These are phyloP conservation scores for Botrytis squamosa DNA, from an alignment of 2,329 filamentous ascomycete genomes.

Conservation along the genomic window DNA sequence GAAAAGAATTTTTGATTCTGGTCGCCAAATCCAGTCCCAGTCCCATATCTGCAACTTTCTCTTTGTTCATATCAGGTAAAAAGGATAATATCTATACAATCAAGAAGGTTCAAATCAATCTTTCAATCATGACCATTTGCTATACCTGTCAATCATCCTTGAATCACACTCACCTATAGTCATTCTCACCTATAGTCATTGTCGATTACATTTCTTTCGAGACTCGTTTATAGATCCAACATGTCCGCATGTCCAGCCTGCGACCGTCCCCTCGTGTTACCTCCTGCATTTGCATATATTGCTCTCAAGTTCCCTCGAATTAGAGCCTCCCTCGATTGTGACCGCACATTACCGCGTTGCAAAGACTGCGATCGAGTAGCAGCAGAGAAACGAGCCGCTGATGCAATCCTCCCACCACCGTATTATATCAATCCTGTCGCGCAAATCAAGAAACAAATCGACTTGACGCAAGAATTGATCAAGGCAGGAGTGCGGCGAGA, in stretches of 20 bases:
- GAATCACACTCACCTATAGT: slow-evolving; percentile 3
- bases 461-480: slow-evolving; percentile 24
- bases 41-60: neutral
- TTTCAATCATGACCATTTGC: neutral
- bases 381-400: slow-evolving; percentile 25
- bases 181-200: slow-evolving; percentile 2
- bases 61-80: neutral
- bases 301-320: slow-evolving; percentile 25
- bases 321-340: slow-evolving; percentile 23
- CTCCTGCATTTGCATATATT: slow-evolving; percentile 29
- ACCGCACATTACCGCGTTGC: slow-evolving; percentile 31
- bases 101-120: neutral
- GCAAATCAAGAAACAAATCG: slow-evolving; percentile 28
- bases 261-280: slow-evolving; percentile 18
- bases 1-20: neutral
- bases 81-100: neutral
- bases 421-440: slow-evolving; percentile 22
- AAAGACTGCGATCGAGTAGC: slow-evolving; percentile 31
- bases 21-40: neutral
- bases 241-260: slow-evolving; percentile 23
- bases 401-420: slow-evolving; percentile 26
- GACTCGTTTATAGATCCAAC: neutral
- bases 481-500: slow-evolving; percentile 25
- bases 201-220: neutral
- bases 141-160: neutral